Percentiles rank a stretch among this genome's conserved stretches.
Evolutionary conservation across 2,329 filamentous ascomycete species (phyloP).

Genomic region (Waltergamsia citrina): DNA sequence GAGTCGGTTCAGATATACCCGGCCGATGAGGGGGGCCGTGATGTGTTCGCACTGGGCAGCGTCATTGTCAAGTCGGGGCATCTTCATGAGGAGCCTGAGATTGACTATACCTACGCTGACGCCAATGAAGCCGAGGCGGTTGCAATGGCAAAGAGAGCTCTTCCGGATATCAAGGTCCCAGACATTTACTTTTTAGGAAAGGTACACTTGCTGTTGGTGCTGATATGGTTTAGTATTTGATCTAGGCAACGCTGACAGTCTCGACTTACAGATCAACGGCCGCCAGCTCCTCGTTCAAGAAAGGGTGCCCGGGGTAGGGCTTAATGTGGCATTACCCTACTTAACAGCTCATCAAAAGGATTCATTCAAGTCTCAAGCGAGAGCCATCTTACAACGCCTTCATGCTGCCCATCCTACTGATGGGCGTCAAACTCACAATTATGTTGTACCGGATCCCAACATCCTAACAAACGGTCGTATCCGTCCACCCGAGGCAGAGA

Average conservation of each 20-base stretch:
- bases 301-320: constrained; percentile 23
- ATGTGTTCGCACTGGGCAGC: constrained; percentile 29
- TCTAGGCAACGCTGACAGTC: not conserved
- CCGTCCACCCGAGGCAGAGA: constrained; percentile 20
- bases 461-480: constrained; percentile 14
- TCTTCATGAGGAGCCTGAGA: constrained; percentile 11
- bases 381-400: constrained; percentile 18
- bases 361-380: constrained; percentile 24
- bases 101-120: constrained; percentile 28
- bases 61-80: constrained; percentile 29
- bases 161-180: constrained; percentile 20
- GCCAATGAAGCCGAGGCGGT: constrained; percentile 26
- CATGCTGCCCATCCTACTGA: constrained; percentile 12
- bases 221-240: too few species aligned
- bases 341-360: constrained; percentile 18
- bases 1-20: constrained; percentile 19
- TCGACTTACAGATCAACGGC: constrained; percentile 18
- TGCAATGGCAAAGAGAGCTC: constrained; percentile 15
- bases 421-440: constrained; percentile 8
- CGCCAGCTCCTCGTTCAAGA: constrained; percentile 25
- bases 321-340: constrained; percentile 25
- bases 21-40: constrained; percentile 21
- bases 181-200: constrained; percentile 27
- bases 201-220: too few species aligned
- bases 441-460: constrained; percentile 12